Conservation (phyloP, 2,329 filamentous ascomycete species). For the Monosporascus sp. region DNA sequence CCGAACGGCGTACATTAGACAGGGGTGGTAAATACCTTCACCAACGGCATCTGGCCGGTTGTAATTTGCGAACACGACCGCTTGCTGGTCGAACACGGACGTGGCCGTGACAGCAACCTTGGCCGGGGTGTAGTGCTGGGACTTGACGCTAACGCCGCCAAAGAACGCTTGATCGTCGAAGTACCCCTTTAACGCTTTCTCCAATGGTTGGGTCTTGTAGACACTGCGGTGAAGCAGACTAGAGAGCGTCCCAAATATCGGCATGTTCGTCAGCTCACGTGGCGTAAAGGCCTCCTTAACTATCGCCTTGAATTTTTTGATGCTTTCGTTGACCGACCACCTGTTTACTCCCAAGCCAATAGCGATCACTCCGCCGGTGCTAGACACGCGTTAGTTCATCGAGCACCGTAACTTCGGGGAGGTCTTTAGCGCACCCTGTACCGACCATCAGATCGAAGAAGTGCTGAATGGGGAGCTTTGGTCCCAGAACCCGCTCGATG, state of each 20-base stretch:
- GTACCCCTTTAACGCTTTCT: conserved; percentile 20
- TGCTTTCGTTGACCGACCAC: conserved; percentile 23
- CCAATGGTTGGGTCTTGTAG: conserved; percentile 26
- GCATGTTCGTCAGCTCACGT: conserved; percentile 24
- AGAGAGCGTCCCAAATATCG: conserved; percentile 23
- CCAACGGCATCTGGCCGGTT: conserved; percentile 22
- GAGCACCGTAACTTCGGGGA: neutral
- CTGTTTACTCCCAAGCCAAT: conserved; percentile 28
- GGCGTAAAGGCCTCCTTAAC: conserved; percentile 22
- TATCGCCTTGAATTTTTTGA: conserved; percentile 27
- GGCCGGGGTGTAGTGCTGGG: conserved; percentile 15
- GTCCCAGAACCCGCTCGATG: conserved; percentile 24
- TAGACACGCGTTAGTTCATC: conserved; percentile 7
- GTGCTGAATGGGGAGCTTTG: conserved; percentile 24
- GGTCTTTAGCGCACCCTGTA: conserved; percentile 18
- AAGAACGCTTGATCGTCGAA: conserved; percentile 27
- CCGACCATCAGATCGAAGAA: conserved; percentile 30
- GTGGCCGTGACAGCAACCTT: conserved; percentile 26
- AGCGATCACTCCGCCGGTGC: conserved; percentile 25
- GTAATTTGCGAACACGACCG: conserved; percentile 28
- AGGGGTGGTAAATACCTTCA: conserved; percentile 11
- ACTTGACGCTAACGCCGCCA: conserved; percentile 20
- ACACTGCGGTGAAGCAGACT: conserved; percentile 26
- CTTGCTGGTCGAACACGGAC: conserved; percentile 15
- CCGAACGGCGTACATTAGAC: neutral